Percentiles rank a stretch among this genome's conserved stretches.
These are phyloP conservation scores for Trametes villosa DNA, from an alignment of 768 basidiomycete genomes.

Conservation along the genomic window DNA sequence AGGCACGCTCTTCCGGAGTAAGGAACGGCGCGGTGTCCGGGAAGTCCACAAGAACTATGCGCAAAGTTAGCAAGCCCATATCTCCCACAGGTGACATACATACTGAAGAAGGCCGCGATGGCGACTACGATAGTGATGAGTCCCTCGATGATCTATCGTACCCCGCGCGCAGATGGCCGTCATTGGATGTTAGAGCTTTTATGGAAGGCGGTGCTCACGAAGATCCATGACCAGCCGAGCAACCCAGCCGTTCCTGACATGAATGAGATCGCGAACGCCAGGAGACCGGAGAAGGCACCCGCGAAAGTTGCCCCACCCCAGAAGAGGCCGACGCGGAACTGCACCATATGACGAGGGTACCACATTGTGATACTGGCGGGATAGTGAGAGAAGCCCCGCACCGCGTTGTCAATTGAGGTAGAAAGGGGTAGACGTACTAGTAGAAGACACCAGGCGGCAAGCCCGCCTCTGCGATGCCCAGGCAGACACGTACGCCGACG, in stretches of 20 bases:
- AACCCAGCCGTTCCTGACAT: constrained; percentile 36
- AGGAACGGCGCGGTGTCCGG: constrained; percentile 62
- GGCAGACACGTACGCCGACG: constrained; percentile 55
- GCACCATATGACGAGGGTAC: constrained; percentile 35
- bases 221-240: constrained; percentile 41
- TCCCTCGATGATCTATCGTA: constrained; percentile 62
- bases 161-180: no score
- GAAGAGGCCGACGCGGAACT: constrained; percentile 34
- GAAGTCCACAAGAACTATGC: constrained; percentile 62
- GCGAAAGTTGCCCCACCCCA: constrained; percentile 33
- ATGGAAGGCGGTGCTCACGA: constrained; percentile 25
- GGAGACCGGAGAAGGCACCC: constrained; percentile 35
- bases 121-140: constrained; percentile 60
- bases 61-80: neutral
- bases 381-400: no score
- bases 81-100: neutral
- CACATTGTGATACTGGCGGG: constrained; percentile 14
- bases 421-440: constrained; percentile 46
- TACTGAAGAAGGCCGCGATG: constrained; percentile 36
- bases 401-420: no score
- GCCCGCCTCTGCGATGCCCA: constrained; percentile 70
- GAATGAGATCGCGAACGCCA: constrained; percentile 41
- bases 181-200: neutral
- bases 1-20: constrained; percentile 63
- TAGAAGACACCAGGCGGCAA: constrained; percentile 74